Evolutionary conservation across 257 asterid species (phyloP).

Genomic region (Phtheirospermum japonicum): DNA sequence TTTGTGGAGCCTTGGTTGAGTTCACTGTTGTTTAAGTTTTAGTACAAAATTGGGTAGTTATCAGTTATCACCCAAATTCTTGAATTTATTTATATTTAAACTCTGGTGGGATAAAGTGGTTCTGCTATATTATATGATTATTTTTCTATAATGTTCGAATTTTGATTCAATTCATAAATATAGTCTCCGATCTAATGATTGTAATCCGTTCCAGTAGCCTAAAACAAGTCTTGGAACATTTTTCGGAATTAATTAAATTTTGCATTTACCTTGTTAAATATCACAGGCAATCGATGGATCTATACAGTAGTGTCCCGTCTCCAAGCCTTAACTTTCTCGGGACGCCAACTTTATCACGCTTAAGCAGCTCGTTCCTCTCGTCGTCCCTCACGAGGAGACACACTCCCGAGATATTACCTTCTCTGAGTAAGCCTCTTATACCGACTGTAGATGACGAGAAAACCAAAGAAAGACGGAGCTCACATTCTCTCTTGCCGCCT

Average conservation of each 20-base stretch:
- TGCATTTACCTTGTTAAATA: background rate
- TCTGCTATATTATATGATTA: too few species aligned
- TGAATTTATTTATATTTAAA: too few species aligned
- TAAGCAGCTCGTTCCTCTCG: slow-evolving; percentile 75
- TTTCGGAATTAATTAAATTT: background rate
- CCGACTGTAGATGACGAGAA: slow-evolving; percentile 39
- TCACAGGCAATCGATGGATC: slow-evolving; percentile 86
- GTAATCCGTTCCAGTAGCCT: too few species aligned
- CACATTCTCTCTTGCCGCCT: slow-evolving; percentile 60
- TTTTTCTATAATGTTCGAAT: too few species aligned
- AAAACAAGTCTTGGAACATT: too few species aligned
- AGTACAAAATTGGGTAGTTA: background rate
- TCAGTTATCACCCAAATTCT: too few species aligned
- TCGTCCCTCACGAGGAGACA: slow-evolving; percentile 66
- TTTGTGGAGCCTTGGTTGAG: background rate
- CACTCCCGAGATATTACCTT: slow-evolving; percentile 76
- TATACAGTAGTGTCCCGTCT: slow-evolving; percentile 84
- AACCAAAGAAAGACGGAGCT: slow-evolving; percentile 52
- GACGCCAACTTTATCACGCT: slow-evolving; percentile 56
- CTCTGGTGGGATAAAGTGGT: background rate
- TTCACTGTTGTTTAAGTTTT: background rate
- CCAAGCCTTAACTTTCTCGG: slow-evolving; percentile 79
- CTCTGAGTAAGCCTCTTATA: slow-evolving; percentile 67
- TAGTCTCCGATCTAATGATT: too few species aligned
- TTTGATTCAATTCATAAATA: too few species aligned